These are phyloP conservation scores for Trametes maxima DNA, from an alignment of 768 basidiomycete species.

Conservation along the genomic window DNA sequence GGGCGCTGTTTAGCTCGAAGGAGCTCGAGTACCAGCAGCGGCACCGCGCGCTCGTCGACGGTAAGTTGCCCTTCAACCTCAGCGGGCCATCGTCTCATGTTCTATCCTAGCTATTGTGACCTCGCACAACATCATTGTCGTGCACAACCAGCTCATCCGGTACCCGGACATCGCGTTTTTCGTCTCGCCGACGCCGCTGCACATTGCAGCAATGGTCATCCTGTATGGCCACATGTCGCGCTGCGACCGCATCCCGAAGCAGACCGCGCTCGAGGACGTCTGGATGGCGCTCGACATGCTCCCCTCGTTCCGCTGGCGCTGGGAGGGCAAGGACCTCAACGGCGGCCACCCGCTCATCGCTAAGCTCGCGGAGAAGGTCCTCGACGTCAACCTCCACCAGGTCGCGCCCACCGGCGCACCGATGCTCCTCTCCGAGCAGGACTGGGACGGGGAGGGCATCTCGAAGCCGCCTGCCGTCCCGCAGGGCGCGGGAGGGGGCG, in stretches of 20 bases:
- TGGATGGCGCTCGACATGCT: slow-evolving; percentile 89
- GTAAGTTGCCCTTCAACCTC: slow-evolving; percentile 41
- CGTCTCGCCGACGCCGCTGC: slow-evolving; percentile 84
- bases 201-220: slow-evolving; percentile 91
- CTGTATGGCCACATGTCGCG: slow-evolving; percentile 85
- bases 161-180: slow-evolving; percentile 90
- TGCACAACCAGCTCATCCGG: slow-evolving; percentile 80
- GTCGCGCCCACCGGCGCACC: slow-evolving; percentile 45
- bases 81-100: background rate
- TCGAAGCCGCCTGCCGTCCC: slow-evolving; percentile 25
- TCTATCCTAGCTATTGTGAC: slow-evolving; percentile 67
- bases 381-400: slow-evolving; percentile 69
- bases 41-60: slow-evolving; percentile 75
- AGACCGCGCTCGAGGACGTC: slow-evolving; percentile 77
- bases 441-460: slow-evolving; percentile 46
- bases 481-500: slow-evolving; percentile 7
- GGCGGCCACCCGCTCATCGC: slow-evolving; percentile 85
- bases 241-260: slow-evolving; percentile 63
- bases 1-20: slow-evolving; percentile 78
- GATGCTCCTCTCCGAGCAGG: slow-evolving; percentile 44
- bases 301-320: slow-evolving; percentile 88
- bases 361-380: slow-evolving; percentile 78
- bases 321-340: slow-evolving; percentile 82
- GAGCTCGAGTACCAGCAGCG: slow-evolving; percentile 67
- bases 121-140: slow-evolving; percentile 83